A percentile compares a stretch with the other conserved stretches of the same genome.
Conservation (phyloP, 148 eudicot genomes). For the Dysphania ambrosioides region DNA sequence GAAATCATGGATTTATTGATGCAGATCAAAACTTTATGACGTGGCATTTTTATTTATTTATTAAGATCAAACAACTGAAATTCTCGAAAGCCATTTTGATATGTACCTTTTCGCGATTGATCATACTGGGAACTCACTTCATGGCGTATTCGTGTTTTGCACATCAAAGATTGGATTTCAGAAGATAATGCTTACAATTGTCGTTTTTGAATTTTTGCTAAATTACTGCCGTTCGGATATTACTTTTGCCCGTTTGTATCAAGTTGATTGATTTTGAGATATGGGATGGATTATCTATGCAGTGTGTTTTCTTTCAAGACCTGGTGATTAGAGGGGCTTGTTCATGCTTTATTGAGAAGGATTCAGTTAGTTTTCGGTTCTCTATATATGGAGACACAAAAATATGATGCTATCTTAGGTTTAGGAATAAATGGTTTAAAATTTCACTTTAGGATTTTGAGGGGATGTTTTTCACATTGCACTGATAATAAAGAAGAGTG, state of each 20-base stretch:
- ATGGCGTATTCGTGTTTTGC: neutral
- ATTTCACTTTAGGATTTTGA: too few relatives aligned
- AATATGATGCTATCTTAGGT: neutral
- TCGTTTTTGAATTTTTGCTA: neutral
- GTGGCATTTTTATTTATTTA: neutral
- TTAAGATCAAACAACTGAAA: neutral
- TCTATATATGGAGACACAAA: neutral
- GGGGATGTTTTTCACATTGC: too few relatives aligned
- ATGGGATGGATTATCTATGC: neutral
- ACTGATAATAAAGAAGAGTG: neutral
- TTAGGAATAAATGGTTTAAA: too few relatives aligned
- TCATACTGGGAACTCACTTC: neutral
- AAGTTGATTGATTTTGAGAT: neutral
- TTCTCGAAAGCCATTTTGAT: neutral
- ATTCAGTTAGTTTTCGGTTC: neutral
- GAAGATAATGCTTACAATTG: too few relatives aligned
- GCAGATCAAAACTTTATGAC: neutral
- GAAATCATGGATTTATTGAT: neutral
- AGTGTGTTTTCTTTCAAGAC: neutral
- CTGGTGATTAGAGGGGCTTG: neutral
- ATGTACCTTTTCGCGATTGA: neutral
- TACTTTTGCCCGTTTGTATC: neutral
- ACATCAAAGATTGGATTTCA: neutral
- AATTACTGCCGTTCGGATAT: too few relatives aligned
- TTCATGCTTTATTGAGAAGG: neutral